Evolutionary conservation across 1,284 basidiomycete species (phyloP).

Genomic region (Fomes fomentarius): DNA sequence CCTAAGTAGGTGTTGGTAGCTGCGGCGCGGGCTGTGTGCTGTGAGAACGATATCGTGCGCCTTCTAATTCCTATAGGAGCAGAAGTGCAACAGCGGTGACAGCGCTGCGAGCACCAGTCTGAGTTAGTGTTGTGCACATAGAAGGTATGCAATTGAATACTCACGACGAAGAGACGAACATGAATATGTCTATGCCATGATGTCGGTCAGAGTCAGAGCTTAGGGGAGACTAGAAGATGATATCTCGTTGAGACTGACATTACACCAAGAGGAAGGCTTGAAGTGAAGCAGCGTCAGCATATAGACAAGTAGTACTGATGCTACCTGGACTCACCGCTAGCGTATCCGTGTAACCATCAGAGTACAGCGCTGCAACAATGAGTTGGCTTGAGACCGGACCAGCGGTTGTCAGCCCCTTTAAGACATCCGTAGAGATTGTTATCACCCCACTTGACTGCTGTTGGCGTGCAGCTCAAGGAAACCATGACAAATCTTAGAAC

Average conservation of each 20-base stretch:
- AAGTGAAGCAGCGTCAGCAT: background rate
- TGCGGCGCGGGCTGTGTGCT: too few species aligned
- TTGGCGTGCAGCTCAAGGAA: conserved; percentile 43
- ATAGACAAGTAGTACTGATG: background rate
- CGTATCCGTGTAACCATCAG: conserved; percentile 42
- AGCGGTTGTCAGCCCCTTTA: too few species aligned
- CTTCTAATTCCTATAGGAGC: conserved; percentile 12
- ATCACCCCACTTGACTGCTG: conserved; percentile 39
- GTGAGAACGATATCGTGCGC: too few species aligned
- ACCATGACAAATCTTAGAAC: conserved; percentile 49
- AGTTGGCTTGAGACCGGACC: conserved; percentile 40
- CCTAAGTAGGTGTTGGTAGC: too few species aligned
- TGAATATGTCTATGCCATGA: conserved; percentile 36
- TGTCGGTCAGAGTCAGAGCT: background rate
- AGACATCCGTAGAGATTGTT: too few species aligned
- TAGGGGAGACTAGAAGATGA: background rate
- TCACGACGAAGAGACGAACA: conserved; percentile 44
- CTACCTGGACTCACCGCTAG: conserved; percentile 35
- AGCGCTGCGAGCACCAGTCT: conserved; percentile 5
- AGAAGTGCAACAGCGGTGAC: conserved; percentile 21
- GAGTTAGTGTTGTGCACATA: background rate
- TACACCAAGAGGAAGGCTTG: conserved; percentile 44
- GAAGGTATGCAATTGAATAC: conserved; percentile 7
- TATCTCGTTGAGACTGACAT: conserved; percentile 32
- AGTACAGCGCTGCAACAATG: conserved; percentile 41